Conservation (phyloP, 768 basidiomycete species). For the Boletus subparvulus region DNA sequence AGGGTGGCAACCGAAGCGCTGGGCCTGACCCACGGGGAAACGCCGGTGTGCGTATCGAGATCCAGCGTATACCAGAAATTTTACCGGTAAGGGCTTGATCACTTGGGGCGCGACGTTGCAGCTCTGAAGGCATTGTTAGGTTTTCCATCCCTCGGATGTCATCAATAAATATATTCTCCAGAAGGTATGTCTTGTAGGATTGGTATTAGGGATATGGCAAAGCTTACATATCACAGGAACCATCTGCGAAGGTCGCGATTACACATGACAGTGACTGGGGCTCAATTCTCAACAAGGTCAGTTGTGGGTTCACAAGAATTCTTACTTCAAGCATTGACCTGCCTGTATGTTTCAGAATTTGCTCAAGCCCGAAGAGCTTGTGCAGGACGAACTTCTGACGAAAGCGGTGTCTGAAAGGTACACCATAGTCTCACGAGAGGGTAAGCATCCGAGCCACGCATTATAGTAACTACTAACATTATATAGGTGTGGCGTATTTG, state of each 20-base stretch:
- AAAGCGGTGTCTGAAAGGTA: slow-evolving; percentile 14
- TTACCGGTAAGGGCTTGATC: slow-evolving; percentile 10
- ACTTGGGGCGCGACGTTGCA: too few relatives aligned
- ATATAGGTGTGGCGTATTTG: slow-evolving; percentile 21
- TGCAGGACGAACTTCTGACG: slow-evolving; percentile 7
- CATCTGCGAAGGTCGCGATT: slow-evolving; percentile 24
- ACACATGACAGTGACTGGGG: slow-evolving; percentile 27
- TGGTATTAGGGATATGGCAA: not conserved
- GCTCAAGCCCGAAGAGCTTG: slow-evolving; percentile 12
- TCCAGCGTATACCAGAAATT: slow-evolving; percentile 18
- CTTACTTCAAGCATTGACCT: not conserved
- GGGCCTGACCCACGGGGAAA: not conserved
- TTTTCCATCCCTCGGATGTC: slow-evolving; percentile 25
- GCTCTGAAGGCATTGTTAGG: slow-evolving; percentile 11
- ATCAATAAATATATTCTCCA: slow-evolving; percentile 27
- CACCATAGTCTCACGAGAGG: slow-evolving; percentile 1
- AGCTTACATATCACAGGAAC: slow-evolving; percentile 7
- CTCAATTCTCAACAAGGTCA: slow-evolving; percentile 15
- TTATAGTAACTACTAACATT: not conserved
- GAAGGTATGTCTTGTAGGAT: slow-evolving; percentile 7
- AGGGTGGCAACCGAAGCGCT: not conserved
- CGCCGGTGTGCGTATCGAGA: slow-evolving; percentile 10
- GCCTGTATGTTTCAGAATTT: not conserved
- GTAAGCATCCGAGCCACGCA: slow-evolving; percentile 5
- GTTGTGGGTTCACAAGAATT: not conserved